Conservation (phyloP, 169 alveolate species). For the Plasmodium chabaudi region DNA sequence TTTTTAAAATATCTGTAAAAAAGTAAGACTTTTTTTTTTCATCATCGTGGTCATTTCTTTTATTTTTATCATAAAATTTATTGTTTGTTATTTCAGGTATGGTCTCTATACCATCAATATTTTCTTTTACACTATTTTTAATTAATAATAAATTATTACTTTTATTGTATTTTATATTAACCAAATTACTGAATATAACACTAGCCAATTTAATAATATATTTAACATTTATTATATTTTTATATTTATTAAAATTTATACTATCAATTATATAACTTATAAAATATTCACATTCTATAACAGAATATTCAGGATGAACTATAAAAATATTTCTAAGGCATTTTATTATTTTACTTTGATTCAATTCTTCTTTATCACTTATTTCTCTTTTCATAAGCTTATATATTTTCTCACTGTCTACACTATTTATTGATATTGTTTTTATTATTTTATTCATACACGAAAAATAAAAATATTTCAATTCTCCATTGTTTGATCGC, state of each 20-base stretch:
- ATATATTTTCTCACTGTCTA: constrained; percentile 42
- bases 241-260: constrained; percentile 7
- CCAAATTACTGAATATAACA: constrained; percentile 53
- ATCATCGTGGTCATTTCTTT: constrained; percentile 1
- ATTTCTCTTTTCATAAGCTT: constrained; percentile 37
- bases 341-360: constrained; percentile 22
- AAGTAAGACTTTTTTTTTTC: constrained; percentile 30
- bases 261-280: constrained; percentile 18
- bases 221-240: constrained; percentile 14
- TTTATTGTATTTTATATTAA: constrained; percentile 40
- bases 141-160: constrained; percentile 1
- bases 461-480: constrained; percentile 19
- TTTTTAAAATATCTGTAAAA: constrained; percentile 56
- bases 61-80: constrained; percentile 7
- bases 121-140: constrained; percentile 1
- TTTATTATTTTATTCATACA: constrained; percentile 51
- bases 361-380: constrained; percentile 51
- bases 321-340: constrained; percentile 55
- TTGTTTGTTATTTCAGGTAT: neutral
- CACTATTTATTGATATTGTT: neutral
- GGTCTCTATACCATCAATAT: neutral
- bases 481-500: constrained; percentile 26
- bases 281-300: constrained; percentile 52
- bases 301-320: constrained; percentile 58
- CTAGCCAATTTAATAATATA: constrained; percentile 26